Percentiles rank a stretch among this genome's conserved stretches.
Evolutionary conservation across 768 basidiomycete species (phyloP).

Genomic region (Chlorophyllum brunneum): DNA sequence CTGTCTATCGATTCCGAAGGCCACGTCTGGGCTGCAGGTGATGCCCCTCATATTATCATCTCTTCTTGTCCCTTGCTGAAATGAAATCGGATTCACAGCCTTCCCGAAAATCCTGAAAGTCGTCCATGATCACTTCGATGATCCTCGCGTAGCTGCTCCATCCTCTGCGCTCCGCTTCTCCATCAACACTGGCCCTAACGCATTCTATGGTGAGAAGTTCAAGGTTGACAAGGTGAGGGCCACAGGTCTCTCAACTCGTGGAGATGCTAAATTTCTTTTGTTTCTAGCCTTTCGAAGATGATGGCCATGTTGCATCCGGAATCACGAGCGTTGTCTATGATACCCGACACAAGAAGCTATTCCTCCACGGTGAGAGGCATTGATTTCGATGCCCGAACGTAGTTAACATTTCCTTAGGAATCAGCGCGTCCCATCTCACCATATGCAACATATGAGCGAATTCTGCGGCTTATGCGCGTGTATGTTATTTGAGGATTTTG

Average conservation of each 20-base stretch:
- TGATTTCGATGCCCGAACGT: background rate
- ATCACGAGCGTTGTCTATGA: slow-evolving; percentile 58
- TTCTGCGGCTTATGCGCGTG: background rate
- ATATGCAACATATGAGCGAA: slow-evolving; percentile 25
- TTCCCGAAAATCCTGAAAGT: slow-evolving; percentile 37
- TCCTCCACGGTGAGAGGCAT: slow-evolving; percentile 50
- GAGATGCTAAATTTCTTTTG: slow-evolving; percentile 6
- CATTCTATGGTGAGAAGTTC: slow-evolving; percentile 60
- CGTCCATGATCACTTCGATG: slow-evolving; percentile 32
- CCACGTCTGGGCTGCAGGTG: slow-evolving; percentile 60
- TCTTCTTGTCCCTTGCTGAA: background rate
- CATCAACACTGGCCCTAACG: slow-evolving; percentile 44
- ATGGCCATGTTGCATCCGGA: slow-evolving; percentile 52
- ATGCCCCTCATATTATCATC: slow-evolving; percentile 8
- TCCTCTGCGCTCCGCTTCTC: slow-evolving; percentile 50
- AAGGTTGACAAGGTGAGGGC: slow-evolving; percentile 49
- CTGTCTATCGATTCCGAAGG: slow-evolving; percentile 56
- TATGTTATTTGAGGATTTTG: background rate
- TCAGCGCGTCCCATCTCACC: slow-evolving; percentile 25
- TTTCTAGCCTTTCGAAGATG: slow-evolving; percentile 62
- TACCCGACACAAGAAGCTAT: slow-evolving; percentile 43
- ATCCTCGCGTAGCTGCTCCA: slow-evolving; percentile 39
- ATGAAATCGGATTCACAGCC: slow-evolving; percentile 24
- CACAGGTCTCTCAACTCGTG: background rate
- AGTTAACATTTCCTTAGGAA: slow-evolving; percentile 19